phyloP scores from a whole-genome alignment of 768 basidiomycete genomes.

The Naematelia aurantialba region DNA sequence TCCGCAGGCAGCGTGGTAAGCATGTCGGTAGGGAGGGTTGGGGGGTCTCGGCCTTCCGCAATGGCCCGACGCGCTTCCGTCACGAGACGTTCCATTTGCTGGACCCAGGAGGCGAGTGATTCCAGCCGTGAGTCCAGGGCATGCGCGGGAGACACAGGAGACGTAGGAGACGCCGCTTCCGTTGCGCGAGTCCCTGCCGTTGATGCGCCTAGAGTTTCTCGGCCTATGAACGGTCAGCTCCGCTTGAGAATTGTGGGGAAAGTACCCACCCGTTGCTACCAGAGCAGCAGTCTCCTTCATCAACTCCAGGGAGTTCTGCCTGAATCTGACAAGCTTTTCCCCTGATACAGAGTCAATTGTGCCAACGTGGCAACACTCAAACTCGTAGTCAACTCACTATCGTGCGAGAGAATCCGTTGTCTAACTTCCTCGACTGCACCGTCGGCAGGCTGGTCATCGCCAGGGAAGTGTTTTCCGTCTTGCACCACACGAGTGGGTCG shows the following conservation, averaged over 20 bases:
- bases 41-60: conserved; percentile 41
- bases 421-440: conserved; percentile 22
- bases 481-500: not conserved
- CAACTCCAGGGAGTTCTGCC: conserved; percentile 27
- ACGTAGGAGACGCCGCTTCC: not conserved
- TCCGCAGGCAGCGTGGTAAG: conserved; percentile 20
- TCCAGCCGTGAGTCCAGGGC: conserved; percentile 14
- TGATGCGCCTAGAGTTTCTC: not conserved
- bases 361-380: not conserved
- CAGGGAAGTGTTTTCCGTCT: conserved; percentile 1
- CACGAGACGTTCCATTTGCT: conserved; percentile 32
- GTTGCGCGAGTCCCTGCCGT: not conserved
- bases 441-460: conserved; percentile 2
- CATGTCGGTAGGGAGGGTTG: conserved; percentile 14
- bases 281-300: conserved; percentile 2
- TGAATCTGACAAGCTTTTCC: conserved; percentile 28
- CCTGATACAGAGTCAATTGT: conserved; percentile 9
- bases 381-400: conserved; percentile 15
- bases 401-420: conserved; percentile 23
- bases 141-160: not conserved
- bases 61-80: conserved; percentile 44
- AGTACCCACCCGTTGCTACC: not conserved
- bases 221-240: not conserved
- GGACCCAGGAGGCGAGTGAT: conserved; percentile 21
- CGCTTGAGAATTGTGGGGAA: not conserved